Evolutionary conservation across 345 rosid genomes (phyloP).

Genomic region (Adansonia digitata): DNA sequence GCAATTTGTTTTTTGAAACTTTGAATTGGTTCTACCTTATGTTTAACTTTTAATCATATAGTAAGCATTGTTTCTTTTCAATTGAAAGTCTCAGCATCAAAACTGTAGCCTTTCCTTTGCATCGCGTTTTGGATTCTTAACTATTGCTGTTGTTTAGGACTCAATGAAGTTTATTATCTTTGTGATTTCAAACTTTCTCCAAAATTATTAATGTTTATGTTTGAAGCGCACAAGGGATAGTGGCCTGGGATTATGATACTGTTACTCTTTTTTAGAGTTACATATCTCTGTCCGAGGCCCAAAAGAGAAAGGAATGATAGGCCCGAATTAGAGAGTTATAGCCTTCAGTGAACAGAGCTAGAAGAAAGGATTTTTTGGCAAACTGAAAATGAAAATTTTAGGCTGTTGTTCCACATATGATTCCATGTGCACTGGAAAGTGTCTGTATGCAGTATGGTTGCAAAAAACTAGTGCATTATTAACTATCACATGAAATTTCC

Average conservation of each 20-base stretch:
- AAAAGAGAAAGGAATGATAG: background rate
- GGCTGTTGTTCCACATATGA: background rate
- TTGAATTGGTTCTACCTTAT: background rate
- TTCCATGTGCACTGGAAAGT: background rate
- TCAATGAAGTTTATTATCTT: background rate
- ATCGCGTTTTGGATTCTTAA: background rate
- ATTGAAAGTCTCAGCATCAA: background rate
- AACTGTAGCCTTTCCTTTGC: background rate
- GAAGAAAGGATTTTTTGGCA: background rate
- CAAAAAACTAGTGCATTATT: background rate
- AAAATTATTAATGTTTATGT: background rate
- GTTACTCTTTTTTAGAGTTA: background rate
- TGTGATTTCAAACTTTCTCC: background rate
- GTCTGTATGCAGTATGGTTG: background rate
- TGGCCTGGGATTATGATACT: background rate
- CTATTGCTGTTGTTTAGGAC: background rate
- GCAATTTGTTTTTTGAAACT: constrained; percentile 6
- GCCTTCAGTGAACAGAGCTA: background rate
- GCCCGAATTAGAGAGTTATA: background rate
- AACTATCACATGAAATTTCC: background rate
- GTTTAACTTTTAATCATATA: background rate
- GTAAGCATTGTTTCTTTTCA: background rate
- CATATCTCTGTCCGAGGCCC: background rate
- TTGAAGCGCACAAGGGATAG: background rate
- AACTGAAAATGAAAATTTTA: background rate